Conservation (phyloP, 2,329 filamentous ascomycete species). For the Xenosphaeropsis pyriputrescens region DNA sequence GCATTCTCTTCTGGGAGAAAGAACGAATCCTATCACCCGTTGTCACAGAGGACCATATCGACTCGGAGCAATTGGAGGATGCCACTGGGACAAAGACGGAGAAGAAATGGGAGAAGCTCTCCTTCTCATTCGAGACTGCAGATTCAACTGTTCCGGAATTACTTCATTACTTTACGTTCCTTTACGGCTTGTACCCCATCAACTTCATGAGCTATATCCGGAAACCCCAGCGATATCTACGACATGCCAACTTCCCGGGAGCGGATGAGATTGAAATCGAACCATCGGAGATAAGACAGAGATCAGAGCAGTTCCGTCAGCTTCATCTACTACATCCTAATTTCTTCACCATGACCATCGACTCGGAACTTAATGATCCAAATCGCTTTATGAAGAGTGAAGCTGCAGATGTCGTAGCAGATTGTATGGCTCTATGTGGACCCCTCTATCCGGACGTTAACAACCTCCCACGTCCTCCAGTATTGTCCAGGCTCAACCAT, state of each 20-base stretch:
- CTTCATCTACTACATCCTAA: constrained; percentile 70
- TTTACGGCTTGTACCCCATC: constrained; percentile 72
- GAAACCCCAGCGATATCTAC: constrained; percentile 65
- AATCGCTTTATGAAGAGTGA: constrained; percentile 70
- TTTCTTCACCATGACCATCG: constrained; percentile 65
- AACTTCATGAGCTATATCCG: constrained; percentile 80
- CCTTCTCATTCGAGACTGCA: constrained; percentile 45
- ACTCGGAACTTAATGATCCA: constrained; percentile 64
- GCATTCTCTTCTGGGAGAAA: constrained; percentile 63
- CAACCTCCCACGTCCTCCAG: neutral
- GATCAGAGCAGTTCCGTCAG: constrained; percentile 60
- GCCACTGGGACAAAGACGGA: constrained; percentile 13
- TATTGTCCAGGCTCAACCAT: constrained; percentile 2
- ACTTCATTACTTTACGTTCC: constrained; percentile 62
- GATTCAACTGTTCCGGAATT: constrained; percentile 51
- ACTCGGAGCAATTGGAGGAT: constrained; percentile 20
- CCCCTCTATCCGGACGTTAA: constrained; percentile 8
- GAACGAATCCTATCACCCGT: constrained; percentile 9
- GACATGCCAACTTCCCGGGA: constrained; percentile 54
- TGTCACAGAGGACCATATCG: constrained; percentile 4
- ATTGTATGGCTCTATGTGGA: constrained; percentile 57
- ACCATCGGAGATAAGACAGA: constrained; percentile 59
- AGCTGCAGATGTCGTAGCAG: constrained; percentile 63
- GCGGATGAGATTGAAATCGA: constrained; percentile 66
- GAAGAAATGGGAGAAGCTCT: constrained; percentile 47